These are phyloP conservation scores for Macrophomina tecta DNA, from an alignment of 2,329 filamentous ascomycete species.

Conservation along the genomic window DNA sequence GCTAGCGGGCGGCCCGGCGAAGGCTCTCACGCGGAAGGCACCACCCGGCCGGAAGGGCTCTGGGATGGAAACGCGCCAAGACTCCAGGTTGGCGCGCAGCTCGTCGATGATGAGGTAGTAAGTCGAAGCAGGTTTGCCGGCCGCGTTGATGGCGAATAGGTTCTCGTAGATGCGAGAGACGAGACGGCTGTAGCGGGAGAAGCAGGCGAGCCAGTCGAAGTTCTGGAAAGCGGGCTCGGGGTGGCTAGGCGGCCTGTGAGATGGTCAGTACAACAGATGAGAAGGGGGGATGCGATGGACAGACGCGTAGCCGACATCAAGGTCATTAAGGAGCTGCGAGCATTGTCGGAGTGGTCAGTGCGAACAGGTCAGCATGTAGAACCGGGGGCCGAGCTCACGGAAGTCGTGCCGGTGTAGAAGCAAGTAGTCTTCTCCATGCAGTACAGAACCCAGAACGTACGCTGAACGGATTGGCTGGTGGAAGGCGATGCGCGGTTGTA, in stretches of 20 bases:
- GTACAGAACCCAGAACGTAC: conserved; percentile 51
- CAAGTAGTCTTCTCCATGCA: conserved; percentile 45
- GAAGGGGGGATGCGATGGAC: too few relatives aligned
- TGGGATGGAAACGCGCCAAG: conserved; percentile 42
- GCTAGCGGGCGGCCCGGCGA: conserved; percentile 30
- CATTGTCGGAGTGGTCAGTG: not conserved
- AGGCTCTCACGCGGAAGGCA: conserved; percentile 31
- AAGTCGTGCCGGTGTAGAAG: conserved; percentile 41
- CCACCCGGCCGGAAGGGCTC: conserved; percentile 39
- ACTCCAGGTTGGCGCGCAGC: conserved; percentile 37
- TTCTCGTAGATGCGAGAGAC: conserved; percentile 42
- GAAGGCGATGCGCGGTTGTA: conserved; percentile 38
- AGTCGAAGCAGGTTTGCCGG: conserved; percentile 28
- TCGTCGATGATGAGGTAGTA: conserved; percentile 35
- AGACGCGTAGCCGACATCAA: conserved; percentile 47
- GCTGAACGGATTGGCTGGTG: conserved; percentile 31
- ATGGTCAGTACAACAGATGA: too few relatives aligned
- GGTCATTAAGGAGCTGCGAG: conserved; percentile 44
- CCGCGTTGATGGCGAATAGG: conserved; percentile 43
- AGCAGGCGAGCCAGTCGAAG: conserved; percentile 46
- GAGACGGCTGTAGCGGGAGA: conserved; percentile 40
- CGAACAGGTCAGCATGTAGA: not conserved
- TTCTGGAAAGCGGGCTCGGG: conserved; percentile 42
- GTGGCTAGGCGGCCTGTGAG: conserved; percentile 32
- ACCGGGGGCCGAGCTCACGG: conserved; percentile 35